Evolutionary conservation across 768 basidiomycete species (phyloP), one percentile per base, ranked within the genome.

Genomic region (Amanita muscaria): DNA sequence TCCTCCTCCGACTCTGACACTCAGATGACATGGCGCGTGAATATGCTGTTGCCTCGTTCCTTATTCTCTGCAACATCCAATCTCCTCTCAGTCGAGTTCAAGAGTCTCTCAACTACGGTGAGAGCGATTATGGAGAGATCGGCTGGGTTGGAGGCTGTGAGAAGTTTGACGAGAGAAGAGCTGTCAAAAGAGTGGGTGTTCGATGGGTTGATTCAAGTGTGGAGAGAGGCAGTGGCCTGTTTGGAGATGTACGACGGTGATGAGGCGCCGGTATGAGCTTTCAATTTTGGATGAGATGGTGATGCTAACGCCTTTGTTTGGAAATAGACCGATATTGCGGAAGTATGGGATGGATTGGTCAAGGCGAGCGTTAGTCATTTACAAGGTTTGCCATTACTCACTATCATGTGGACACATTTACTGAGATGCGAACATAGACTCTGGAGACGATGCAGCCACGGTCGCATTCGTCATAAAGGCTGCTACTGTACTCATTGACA

Each of bases 51-150:
- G 1, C 73, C 80, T 0, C 57, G 55, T 12, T 67, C 67, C 0
- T 55, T 85, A 14, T 80, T 83, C 57, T 75, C 75, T 3, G 69
- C 77, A 0, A 64, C 64, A 34, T 74, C 79, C 11, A 78, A 77
- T 2, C 53, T 83, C 36, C 60, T 84, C 11, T 71, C 71, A 1
- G 64, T 65, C 3, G 79, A 80, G 1, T 80, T 67, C 57, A 64
- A 58, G 40, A 60, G 58, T 12, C 59, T 86, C 22, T 63, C 70
- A 18, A 54, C 54, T 2, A 63, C 62, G 1, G 77, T 86, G 10
- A 66, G 69, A 48, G 63, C 72, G 2, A 61, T 83, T 16, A 65
- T 79, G 40, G 73, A 74, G 5, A 67, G 78, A 51, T 74, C 76
- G 31, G 71, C 76, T 0, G 65, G 66, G 24, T 47, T 77, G 14